Percentiles rank a stretch among this genome's conserved stretches.
Evolutionary conservation across 352 stramenopile species (phyloP).

Genomic region (Aphanomyces euteiches): DNA sequence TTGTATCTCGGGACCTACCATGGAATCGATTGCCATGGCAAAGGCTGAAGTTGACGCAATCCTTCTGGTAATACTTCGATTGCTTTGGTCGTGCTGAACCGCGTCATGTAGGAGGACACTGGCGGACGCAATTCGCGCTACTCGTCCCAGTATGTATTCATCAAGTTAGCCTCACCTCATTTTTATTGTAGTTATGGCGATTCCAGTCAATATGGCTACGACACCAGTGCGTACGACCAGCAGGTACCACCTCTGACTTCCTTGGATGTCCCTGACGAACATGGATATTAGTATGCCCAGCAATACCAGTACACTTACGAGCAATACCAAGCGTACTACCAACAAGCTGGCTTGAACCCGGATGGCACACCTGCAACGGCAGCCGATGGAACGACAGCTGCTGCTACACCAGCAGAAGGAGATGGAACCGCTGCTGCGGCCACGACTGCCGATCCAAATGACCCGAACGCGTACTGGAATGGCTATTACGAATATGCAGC

Average conservation of each 20-base stretch:
- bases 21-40: constrained; percentile 51
- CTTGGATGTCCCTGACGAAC: background rate
- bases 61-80: constrained; percentile 38
- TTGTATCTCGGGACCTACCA: constrained; percentile 60
- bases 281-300: constrained; percentile 27
- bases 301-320: constrained; percentile 56
- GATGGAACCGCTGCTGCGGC: constrained; percentile 24
- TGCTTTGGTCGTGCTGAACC: background rate
- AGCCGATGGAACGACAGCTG: constrained; percentile 23
- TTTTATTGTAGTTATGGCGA: constrained; percentile 25
- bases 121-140: constrained; percentile 44
- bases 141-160: constrained; percentile 16
- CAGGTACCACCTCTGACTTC: constrained; percentile 19
- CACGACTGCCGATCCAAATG: constrained; percentile 61
- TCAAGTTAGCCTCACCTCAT: background rate
- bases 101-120: background rate
- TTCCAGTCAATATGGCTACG: constrained; percentile 37
- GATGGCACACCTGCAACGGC: constrained; percentile 31
- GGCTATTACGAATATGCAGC: constrained; percentile 86
- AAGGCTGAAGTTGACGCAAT: constrained; percentile 82
- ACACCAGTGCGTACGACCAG: constrained; percentile 30
- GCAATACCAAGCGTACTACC: constrained; percentile 68
- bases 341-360: constrained; percentile 62
- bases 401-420: constrained; percentile 33
- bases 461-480: constrained; percentile 87